Evolutionary conservation across 495 filamentous ascomycete genomes (phyloP).

Genomic region (Cercophora newfieldiana): DNA sequence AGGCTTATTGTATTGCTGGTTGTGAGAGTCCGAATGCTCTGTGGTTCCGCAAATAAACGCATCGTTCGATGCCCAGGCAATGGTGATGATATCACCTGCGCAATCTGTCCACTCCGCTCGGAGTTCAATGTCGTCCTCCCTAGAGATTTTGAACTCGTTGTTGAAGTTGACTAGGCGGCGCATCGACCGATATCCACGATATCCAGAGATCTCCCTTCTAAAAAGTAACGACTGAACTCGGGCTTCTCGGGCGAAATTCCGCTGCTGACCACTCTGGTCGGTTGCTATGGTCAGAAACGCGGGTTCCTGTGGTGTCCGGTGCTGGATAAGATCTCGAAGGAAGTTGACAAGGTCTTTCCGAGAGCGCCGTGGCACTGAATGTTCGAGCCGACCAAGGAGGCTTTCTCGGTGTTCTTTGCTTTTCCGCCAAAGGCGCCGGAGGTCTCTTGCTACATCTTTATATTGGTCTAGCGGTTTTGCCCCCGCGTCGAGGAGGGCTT

Average conservation of each 20-base stretch:
- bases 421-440: constrained; percentile 22
- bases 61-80: constrained; percentile 55
- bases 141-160: constrained; percentile 38
- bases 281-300: constrained; percentile 30
- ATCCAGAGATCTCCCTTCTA: constrained; percentile 41
- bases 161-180: constrained; percentile 38
- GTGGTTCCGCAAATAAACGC: constrained; percentile 66
- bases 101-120: constrained; percentile 53
- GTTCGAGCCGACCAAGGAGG: background rate
- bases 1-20: constrained; percentile 80
- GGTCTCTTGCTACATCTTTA: constrained; percentile 25
- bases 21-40: constrained; percentile 69
- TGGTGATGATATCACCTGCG: constrained; percentile 60
- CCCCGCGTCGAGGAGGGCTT: background rate
- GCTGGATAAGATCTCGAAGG: constrained; percentile 31
- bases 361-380: constrained; percentile 1
- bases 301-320: constrained; percentile 17
- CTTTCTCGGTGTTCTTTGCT: background rate
- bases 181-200: constrained; percentile 32
- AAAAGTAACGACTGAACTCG: constrained; percentile 38
- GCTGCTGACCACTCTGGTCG: constrained; percentile 28
- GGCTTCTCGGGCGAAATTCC: constrained; percentile 29
- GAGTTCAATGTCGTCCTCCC: constrained; percentile 48
- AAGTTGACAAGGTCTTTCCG: constrained; percentile 38
- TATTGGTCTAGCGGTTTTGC: background rate